Percentiles rank a stretch among this genome's conserved stretches.
These are phyloP conservation scores for Laguncularia racemosa DNA, from an alignment of 345 rosid genomes.

Conservation along the genomic window DNA sequence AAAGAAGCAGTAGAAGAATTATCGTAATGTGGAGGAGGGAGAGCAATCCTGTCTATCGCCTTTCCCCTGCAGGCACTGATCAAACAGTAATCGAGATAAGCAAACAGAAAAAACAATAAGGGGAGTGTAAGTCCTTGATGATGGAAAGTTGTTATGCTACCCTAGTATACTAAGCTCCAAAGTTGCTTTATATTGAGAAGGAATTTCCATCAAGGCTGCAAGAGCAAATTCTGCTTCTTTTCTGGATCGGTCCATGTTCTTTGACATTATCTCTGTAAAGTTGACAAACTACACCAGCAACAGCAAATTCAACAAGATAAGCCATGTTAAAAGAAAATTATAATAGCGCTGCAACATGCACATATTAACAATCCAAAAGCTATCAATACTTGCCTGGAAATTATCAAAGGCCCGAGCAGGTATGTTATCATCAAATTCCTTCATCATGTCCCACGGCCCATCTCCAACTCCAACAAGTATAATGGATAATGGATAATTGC, in stretches of 20 bases:
- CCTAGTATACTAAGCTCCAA: slow-evolving; percentile 40
- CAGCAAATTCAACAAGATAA: neutral
- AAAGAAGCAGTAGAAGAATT: slow-evolving; percentile 20
- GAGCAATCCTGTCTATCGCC: slow-evolving; percentile 34
- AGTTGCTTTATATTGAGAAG: slow-evolving; percentile 43
- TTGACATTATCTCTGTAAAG: slow-evolving; percentile 45
- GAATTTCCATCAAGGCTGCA: slow-evolving; percentile 46
- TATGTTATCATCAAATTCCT: slow-evolving; percentile 49
- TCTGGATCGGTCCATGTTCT: slow-evolving; percentile 24
- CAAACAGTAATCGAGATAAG: neutral
- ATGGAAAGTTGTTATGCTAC: slow-evolving; percentile 13
- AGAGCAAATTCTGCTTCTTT: slow-evolving; percentile 50
- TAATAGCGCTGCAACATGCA: neutral
- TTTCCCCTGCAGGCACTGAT: slow-evolving; percentile 33
- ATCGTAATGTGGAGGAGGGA: slow-evolving; percentile 51
- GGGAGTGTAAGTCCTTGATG: neutral
- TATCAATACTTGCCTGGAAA: slow-evolving; percentile 28
- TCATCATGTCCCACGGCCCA: slow-evolving; percentile 56
- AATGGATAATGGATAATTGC: slow-evolving; percentile 42
- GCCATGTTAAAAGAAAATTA: neutral
- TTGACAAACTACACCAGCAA: slow-evolving; percentile 34
- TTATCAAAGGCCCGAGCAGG: slow-evolving; percentile 49
- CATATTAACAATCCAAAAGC: neutral
- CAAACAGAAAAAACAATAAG: slow-evolving; percentile 1
- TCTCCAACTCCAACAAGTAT: slow-evolving; percentile 47